Evolutionary conservation across 2,329 filamentous ascomycete genomes (phyloP).

Genomic region (Trichoderma koningii): DNA sequence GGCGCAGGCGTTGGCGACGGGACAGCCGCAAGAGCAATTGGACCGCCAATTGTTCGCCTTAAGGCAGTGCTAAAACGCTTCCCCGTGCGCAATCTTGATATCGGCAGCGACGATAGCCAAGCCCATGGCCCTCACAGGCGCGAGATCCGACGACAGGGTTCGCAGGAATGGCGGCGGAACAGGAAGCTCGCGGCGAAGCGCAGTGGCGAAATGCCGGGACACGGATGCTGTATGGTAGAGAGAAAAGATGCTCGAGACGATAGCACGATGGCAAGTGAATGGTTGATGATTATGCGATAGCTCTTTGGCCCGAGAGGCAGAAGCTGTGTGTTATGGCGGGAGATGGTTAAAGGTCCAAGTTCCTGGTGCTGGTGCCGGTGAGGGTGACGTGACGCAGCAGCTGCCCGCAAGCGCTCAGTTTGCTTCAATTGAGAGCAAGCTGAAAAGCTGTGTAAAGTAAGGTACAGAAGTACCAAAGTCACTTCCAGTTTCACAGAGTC

Average conservation of each 20-base stretch:
- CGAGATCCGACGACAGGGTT: background rate
- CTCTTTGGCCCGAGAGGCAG: background rate
- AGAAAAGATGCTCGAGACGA: no score
- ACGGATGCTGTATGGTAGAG: no score
- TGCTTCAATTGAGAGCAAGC: conserved; percentile 22
- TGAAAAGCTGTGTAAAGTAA: conserved; percentile 16
- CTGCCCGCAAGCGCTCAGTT: conserved; percentile 25
- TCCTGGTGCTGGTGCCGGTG: conserved; percentile 1
- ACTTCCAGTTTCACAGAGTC: background rate
- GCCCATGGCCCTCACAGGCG: conserved; percentile 41
- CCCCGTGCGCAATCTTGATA: conserved; percentile 39
- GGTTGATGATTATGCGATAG: no score
- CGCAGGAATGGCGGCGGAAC: background rate
- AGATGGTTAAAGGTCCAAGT: no score
- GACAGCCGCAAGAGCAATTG: conserved; percentile 14
- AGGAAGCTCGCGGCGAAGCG: background rate
- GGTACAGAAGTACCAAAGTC: background rate
- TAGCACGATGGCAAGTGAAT: no score
- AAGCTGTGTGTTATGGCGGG: background rate
- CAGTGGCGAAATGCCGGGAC: background rate
- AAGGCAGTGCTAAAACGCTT: conserved; percentile 36
- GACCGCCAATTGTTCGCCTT: conserved; percentile 6
- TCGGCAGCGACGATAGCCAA: conserved; percentile 34
- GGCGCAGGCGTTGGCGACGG: conserved; percentile 18
- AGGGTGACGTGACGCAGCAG: conserved; percentile 28